Evolutionary conservation across 352 stramenopile species (phyloP), one percentile per base, ranked within the genome.

Genomic region (Phytophthora agathidicida): DNA sequence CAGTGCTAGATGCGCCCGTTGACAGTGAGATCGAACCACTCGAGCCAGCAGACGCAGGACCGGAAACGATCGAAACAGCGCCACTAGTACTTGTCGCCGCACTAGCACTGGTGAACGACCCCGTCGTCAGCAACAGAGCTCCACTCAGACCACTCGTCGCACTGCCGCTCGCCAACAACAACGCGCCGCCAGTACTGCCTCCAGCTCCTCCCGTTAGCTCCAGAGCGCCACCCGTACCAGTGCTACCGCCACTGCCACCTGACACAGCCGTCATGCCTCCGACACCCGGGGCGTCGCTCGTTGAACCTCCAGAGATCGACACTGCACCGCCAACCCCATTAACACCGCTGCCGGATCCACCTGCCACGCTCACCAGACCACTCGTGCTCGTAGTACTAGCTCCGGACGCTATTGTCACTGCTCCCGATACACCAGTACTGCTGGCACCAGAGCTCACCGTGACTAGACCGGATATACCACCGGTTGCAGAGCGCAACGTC

Each of bases 1-100:
- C 44, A 6, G 3, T 30, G 3, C 56, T 64, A 10, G 82, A 73
- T n/a, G 36, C 31, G 9, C 85, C 87, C 19, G 82, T 90, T 3
- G 35, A 57, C 23, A 72, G 16, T 20, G 26, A 5, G 16, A 72
- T 23, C 31, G 17, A 42, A 16, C 63, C 63, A 24, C 63, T 67
- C 1, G 63, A 65, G 32, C 55, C 55, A 28, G 49, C 38, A 35
- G 63, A 62, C 10, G 54, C 51, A 11, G 50, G 30, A 38, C 59
- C 59, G 23, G 50, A 63, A 1, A 24, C 35, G 13, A 68, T 26
- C 7, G 31, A 52, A 6, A 77, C 22, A 0, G 43, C 49, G n/a
- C 68, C 68, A 50, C 68, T 60, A 22, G 20, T 37, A 20, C 39
- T 43, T 20, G 39, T 51, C 11, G 41, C 14, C 45, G 35, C 23